Evolutionary conservation across 805 yeast species (phyloP).

Genomic region (Jamesozyma jinghongensis): DNA sequence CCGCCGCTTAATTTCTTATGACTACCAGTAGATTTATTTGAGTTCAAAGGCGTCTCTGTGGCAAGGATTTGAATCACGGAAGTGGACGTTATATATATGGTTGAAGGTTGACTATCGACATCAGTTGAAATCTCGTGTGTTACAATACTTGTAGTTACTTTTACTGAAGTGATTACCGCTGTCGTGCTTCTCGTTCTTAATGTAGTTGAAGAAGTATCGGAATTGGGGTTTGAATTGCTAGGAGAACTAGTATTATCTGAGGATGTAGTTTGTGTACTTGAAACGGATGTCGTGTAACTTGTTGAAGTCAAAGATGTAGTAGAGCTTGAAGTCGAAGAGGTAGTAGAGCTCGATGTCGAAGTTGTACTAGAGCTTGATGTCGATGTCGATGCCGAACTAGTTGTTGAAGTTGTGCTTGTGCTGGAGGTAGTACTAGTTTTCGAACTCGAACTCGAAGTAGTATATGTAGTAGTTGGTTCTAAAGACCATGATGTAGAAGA

Average conservation of each 20-base stretch:
- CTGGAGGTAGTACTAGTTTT: background rate
- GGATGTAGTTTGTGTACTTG: too few species aligned
- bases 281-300: too few species aligned
- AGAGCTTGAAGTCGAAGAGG: conserved; percentile 5
- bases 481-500: conserved; percentile 5
- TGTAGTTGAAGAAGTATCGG: conserved; percentile 4
- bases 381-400: conserved; percentile 11
- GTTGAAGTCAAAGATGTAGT: conserved; percentile 7
- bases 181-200: background rate
- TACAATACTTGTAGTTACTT: conserved; percentile 18
- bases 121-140: conserved; percentile 21
- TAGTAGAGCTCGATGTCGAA: conserved; percentile 1
- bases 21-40: background rate
- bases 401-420: conserved; percentile 2
- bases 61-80: conserved; percentile 18
- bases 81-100: conserved; percentile 23
- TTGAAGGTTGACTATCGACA: conserved; percentile 12
- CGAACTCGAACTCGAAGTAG: conserved; percentile 4
- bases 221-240: too few species aligned
- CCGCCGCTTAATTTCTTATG: conserved; percentile 31
- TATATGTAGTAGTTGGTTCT: background rate
- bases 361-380: background rate
- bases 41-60: conserved; percentile 2
- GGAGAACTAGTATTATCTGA: conserved; percentile 3
- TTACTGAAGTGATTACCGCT: conserved; percentile 13